Conservation (phyloP, 169 alveolate species). For the Cryptosporidium viatorum region DNA sequence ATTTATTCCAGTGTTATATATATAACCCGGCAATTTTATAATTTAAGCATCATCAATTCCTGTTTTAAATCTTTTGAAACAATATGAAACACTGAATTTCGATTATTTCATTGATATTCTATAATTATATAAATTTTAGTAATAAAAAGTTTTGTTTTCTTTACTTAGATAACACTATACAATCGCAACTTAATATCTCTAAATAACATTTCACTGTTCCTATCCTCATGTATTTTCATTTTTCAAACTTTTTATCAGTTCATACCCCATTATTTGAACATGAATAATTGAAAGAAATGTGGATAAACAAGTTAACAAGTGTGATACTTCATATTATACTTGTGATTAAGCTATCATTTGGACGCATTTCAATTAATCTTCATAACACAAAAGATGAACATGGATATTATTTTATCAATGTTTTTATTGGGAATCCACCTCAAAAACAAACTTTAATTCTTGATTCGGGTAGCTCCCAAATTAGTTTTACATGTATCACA, state of each 20-base stretch:
- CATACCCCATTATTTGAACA: not conserved
- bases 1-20: not conserved
- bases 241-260: not conserved
- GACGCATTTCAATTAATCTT: not conserved
- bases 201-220: not conserved
- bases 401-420: constrained; percentile 34
- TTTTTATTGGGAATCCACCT: constrained; percentile 60
- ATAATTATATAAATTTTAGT: too few relatives aligned
- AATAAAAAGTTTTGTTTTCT: too few relatives aligned
- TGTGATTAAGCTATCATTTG: not conserved
- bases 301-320: not conserved
- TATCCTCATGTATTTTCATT: not conserved
- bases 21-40: too few relatives aligned
- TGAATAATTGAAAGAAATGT: not conserved
- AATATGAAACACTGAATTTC: too few relatives aligned
- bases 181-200: too few relatives aligned
- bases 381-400: constrained; percentile 10
- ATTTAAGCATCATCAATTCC: too few relatives aligned
- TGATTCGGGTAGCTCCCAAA: constrained; percentile 82
- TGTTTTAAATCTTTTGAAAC: too few relatives aligned
- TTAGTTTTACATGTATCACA: constrained; percentile 78
- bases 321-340: not conserved
- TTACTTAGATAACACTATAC: too few relatives aligned
- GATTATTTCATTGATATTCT: too few relatives aligned
- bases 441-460: constrained; percentile 80